A percentile compares a stretch with the other conserved stretches of the same genome.
Conservation (phyloP, 768 basidiomycete species). For the Gloeopeniophorella convolvens region DNA sequence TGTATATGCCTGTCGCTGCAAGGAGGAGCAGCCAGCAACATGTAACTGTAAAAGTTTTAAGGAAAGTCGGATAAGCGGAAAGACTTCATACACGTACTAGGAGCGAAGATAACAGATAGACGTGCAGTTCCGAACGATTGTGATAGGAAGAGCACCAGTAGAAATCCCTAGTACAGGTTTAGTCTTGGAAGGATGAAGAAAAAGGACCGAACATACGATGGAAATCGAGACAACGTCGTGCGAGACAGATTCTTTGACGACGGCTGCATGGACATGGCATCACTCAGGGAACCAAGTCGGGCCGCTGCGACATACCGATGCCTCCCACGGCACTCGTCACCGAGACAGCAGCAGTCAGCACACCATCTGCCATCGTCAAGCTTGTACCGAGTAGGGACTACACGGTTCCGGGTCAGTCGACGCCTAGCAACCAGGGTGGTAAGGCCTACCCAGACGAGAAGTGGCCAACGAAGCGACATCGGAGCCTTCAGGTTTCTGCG, state of each 20-base stretch:
- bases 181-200: neutral
- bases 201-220: constrained; percentile 35
- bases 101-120: constrained; percentile 49
- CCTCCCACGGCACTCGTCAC: constrained; percentile 63
- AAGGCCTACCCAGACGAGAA: constrained; percentile 48
- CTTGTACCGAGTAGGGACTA: constrained; percentile 60
- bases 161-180: constrained; percentile 36
- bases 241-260: constrained; percentile 45
- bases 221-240: constrained; percentile 50
- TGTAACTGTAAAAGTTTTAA: constrained; percentile 34
- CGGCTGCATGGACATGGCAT: constrained; percentile 27
- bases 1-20: constrained; percentile 48
- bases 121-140: constrained; percentile 55
- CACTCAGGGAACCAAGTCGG: neutral
- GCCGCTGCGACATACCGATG: constrained; percentile 31
- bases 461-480: constrained; percentile 38
- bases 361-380: constrained; percentile 61
- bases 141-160: constrained; percentile 48
- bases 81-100: constrained; percentile 32
- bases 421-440: neutral
- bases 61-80: neutral
- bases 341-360: constrained; percentile 64
- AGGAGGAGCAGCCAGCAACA: constrained; percentile 51
- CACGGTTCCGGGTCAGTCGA: neutral
- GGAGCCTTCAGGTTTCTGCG: constrained; percentile 8